Percentiles rank a stretch among this genome's conserved stretches.
phyloP scores from a whole-genome alignment of 805 yeast species.

The Cyberlindnera lachancei region DNA sequence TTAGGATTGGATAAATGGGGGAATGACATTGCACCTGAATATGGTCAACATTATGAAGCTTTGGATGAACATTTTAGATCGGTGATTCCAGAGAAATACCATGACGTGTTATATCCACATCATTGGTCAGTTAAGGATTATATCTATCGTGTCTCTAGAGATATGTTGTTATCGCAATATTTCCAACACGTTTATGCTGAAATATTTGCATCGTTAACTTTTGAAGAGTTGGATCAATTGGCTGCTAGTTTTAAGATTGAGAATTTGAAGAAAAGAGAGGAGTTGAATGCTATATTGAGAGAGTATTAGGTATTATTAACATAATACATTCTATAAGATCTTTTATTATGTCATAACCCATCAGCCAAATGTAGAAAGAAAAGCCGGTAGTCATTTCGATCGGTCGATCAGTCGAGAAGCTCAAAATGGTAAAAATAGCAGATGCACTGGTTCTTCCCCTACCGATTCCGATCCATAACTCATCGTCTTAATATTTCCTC shows the following conservation, averaged over 20 bases:
- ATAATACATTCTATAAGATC: too few species aligned
- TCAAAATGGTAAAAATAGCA: too few species aligned
- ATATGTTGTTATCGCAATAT: constrained; percentile 36
- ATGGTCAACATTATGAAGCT: constrained; percentile 29
- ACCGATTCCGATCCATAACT: too few species aligned
- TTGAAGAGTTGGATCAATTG: constrained; percentile 41
- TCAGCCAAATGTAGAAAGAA: too few species aligned
- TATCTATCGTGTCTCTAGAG: constrained; percentile 33
- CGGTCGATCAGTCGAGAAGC: too few species aligned
- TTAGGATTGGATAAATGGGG: constrained; percentile 47
- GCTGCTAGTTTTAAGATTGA: constrained; percentile 46
- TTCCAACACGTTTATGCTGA: constrained; percentile 40
- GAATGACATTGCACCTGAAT: constrained; percentile 34
- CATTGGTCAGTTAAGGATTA: constrained; percentile 31
- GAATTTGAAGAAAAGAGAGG: constrained; percentile 34
- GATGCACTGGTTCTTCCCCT: too few species aligned
- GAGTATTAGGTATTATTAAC: too few species aligned
- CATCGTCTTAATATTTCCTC: too few species aligned
- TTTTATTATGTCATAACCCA: too few species aligned
- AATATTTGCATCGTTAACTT: constrained; percentile 31
- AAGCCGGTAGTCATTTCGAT: too few species aligned
- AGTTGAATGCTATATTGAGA: constrained; percentile 26
- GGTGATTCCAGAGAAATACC: constrained; percentile 35
- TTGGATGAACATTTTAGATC: constrained; percentile 31
- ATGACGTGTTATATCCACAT: constrained; percentile 33